Evolutionary conservation across 768 basidiomycete species (phyloP).

Genomic region (Rhodosporidiobolus odoratus): DNA sequence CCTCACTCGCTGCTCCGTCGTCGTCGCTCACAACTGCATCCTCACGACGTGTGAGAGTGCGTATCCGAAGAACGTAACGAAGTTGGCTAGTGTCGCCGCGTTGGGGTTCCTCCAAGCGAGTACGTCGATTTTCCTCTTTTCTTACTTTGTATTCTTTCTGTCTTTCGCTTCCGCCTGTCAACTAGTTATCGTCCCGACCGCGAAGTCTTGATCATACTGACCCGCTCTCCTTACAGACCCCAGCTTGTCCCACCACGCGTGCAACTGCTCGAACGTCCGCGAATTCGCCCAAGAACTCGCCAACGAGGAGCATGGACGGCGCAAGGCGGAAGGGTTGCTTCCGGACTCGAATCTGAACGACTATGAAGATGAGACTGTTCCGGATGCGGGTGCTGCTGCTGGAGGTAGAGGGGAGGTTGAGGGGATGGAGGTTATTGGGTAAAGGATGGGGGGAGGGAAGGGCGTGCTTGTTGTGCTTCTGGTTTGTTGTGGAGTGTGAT

Average conservation of each 20-base stretch:
- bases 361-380: background rate
- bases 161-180: no score
- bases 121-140: background rate
- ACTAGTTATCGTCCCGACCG: no score
- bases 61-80: constrained; percentile 18
- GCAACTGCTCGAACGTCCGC: constrained; percentile 2
- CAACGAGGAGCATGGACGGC: background rate
- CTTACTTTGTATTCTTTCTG: no score
- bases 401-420: background rate
- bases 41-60: background rate
- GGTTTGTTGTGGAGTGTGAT: no score
- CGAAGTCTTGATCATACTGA: background rate
- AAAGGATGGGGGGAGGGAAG: no score
- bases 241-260: constrained; percentile 3
- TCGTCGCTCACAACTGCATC: constrained; percentile 12
- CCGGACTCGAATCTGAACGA: background rate
- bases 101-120: constrained; percentile 5
- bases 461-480: no score
- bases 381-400: background rate
- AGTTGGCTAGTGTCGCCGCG: background rate
- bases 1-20: background rate
- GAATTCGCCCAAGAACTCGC: background rate
- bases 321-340: background rate
- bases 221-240: background rate
- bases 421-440: background rate